Conservation (phyloP, 345 rosid species). For the Clausena lansium region DNA sequence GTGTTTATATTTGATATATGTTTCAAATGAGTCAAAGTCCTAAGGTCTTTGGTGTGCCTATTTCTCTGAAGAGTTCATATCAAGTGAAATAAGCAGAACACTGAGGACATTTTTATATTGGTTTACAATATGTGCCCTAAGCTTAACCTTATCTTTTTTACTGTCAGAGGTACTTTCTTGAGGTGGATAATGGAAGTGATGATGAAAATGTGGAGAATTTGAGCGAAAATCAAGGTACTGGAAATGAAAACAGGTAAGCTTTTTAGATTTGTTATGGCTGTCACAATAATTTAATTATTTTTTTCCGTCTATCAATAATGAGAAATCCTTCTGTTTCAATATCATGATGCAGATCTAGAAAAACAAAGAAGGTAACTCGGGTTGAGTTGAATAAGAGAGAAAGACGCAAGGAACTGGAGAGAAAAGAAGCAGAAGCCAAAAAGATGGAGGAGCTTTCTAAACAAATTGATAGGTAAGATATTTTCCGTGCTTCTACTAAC, state of each 20-base stretch:
- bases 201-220: constrained; percentile 37
- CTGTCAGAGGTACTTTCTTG: constrained; percentile 72
- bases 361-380: constrained; percentile 62
- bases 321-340: background rate
- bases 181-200: constrained; percentile 56
- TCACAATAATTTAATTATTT: background rate
- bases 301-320: background rate
- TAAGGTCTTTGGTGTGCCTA: background rate
- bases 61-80: background rate
- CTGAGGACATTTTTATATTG: background rate
- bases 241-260: constrained; percentile 49
- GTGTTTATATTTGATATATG: background rate
- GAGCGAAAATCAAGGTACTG: constrained; percentile 32
- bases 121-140: background rate
- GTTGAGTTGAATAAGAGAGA: constrained; percentile 74
- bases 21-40: background rate
- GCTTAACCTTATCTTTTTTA: background rate
- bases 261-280: background rate
- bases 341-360: constrained; percentile 40
- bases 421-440: constrained; percentile 53
- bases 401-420: constrained; percentile 53
- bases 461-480: constrained; percentile 65
- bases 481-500: background rate
- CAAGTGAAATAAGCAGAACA: background rate
- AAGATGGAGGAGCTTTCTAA: constrained; percentile 44